Conservation (phyloP, 306 rosid genomes). For the Quercus cerris region DNA sequence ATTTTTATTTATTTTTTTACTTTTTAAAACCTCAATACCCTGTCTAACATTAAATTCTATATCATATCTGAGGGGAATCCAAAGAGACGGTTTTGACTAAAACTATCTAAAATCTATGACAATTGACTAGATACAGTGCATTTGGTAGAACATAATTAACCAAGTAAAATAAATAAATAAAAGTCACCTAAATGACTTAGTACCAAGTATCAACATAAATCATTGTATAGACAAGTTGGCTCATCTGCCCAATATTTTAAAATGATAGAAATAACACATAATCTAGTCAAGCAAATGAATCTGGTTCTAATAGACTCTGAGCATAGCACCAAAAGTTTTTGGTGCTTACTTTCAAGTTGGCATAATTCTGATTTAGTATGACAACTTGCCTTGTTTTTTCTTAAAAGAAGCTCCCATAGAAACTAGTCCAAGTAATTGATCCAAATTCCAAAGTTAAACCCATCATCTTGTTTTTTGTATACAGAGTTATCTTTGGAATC, state of each 20-base stretch:
- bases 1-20: no score
- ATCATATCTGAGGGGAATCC: no score
- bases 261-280: not conserved
- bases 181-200: not conserved
- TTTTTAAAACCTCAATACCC: no score
- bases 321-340: not conserved
- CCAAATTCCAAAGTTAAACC: not conserved
- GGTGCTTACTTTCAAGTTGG: not conserved
- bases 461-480: not conserved
- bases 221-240: not conserved
- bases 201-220: not conserved
- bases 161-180: not conserved
- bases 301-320: not conserved
- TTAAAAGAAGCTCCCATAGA: not conserved
- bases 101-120: not conserved
- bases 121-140: not conserved
- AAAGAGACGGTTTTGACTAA: no score
- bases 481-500: not conserved
- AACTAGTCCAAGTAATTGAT: not conserved
- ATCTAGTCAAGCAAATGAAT: not conserved
- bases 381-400: not conserved
- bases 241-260: not conserved
- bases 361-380: not conserved
- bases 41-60: no score
- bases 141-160: not conserved